Conservation (phyloP, 768 basidiomycete genomes). For the Lactarius hengduanensis region DNA sequence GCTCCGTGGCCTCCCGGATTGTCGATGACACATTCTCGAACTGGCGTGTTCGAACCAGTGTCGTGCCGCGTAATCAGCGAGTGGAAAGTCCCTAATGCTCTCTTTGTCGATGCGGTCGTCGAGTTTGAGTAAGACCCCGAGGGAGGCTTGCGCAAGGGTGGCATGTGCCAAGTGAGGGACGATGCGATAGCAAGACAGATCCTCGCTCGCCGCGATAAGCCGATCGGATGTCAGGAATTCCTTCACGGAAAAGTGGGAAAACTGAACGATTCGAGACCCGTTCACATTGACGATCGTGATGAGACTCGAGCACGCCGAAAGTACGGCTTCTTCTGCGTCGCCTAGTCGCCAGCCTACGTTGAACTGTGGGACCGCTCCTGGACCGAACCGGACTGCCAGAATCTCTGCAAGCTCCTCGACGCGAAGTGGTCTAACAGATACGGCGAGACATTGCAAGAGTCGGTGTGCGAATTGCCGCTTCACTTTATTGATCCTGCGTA, state of each 20-base stretch:
- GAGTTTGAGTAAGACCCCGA: background rate
- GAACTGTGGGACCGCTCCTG: background rate
- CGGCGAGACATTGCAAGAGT: slow-evolving; percentile 8
- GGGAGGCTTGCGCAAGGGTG: background rate
- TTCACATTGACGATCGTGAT: background rate
- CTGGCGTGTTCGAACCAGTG: background rate
- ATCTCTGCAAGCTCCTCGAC: slow-evolving; percentile 11
- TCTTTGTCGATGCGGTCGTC: background rate
- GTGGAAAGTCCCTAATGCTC: background rate
- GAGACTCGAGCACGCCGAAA: slow-evolving; percentile 3
- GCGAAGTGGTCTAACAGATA: slow-evolving; percentile 6
- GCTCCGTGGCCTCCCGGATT: background rate
- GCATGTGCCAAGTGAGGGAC: background rate
- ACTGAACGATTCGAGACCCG: slow-evolving; percentile 1
- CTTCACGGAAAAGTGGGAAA: slow-evolving; percentile 14
- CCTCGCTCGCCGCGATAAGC: background rate
- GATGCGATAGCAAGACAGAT: slow-evolving; percentile 6
- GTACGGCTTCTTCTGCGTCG: background rate
- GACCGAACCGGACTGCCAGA: background rate
- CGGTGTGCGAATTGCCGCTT: slow-evolving; percentile 9
- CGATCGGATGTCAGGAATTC: slow-evolving; percentile 14
- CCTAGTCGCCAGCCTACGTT: slow-evolving; percentile 4
- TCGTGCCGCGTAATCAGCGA: background rate
- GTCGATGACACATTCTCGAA: background rate
- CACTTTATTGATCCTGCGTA: background rate